phyloP scores from a whole-genome alignment of 2,329 filamentous ascomycete genomes.

The Ophiognomonia clavigignenti-juglandacearum region DNA sequence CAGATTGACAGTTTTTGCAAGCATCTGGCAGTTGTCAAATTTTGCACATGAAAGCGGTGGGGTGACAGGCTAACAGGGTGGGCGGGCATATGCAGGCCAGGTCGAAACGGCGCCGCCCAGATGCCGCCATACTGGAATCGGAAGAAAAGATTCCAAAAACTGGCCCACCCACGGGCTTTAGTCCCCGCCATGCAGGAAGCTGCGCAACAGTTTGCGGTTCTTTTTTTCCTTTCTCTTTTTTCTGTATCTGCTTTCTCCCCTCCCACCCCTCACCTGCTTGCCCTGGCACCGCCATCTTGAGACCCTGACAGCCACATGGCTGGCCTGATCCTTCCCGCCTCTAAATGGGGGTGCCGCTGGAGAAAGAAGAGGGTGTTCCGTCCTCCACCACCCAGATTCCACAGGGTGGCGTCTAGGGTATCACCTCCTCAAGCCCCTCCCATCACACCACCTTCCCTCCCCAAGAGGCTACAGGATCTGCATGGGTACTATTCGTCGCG shows the following conservation, averaged over 20 bases:
- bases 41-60: too few relatives aligned
- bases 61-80: not conserved
- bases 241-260: too few relatives aligned
- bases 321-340: not conserved
- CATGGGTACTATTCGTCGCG: not conserved
- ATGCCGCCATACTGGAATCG: not conserved
- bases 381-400: too few relatives aligned
- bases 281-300: too few relatives aligned
- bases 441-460: slow-evolving; percentile 3
- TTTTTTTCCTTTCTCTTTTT: too few relatives aligned
- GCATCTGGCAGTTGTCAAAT: too few relatives aligned
- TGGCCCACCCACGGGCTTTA: not conserved
- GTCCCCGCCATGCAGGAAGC: not conserved
- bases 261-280: too few relatives aligned
- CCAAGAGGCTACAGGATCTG: slow-evolving; percentile 4
- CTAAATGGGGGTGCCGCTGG: not conserved
- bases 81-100: not conserved
- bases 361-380: not conserved
- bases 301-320: not conserved
- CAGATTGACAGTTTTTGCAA: too few relatives aligned
- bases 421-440: slow-evolving; percentile 1
- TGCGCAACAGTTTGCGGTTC: slow-evolving; percentile 16
- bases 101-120: too few relatives aligned
- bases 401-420: not conserved
- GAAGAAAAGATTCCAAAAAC: slow-evolving; percentile 12